Percentiles rank a stretch among this genome's conserved stretches.
Conservation (phyloP, 257 asterid species). For the Solanum infundibuliforme region DNA sequence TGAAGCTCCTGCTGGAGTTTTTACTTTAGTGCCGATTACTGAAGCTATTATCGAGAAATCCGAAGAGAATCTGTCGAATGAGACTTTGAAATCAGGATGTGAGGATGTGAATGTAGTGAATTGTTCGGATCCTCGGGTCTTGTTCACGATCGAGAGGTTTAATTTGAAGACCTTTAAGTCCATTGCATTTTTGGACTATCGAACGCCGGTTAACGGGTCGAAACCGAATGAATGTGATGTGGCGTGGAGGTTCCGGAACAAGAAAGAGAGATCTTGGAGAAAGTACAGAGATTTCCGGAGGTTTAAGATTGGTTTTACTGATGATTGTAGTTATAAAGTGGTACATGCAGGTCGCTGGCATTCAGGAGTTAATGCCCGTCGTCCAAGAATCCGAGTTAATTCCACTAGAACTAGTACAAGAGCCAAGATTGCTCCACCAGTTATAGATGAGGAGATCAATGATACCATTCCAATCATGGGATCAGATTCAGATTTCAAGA, state of each 20-base stretch:
- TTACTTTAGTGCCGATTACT: conserved; percentile 26
- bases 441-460: conserved; percentile 74
- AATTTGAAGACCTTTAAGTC: conserved; percentile 64
- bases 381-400: conserved; percentile 29
- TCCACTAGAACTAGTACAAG: conserved; percentile 20
- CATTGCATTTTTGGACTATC: conserved; percentile 61
- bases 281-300: conserved; percentile 92
- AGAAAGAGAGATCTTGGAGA: conserved; percentile 88
- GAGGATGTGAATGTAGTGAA: conserved; percentile 47
- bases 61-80: conserved; percentile 33
- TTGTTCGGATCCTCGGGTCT: conserved; percentile 74
- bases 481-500: conserved; percentile 59
- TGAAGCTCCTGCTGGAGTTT: conserved; percentile 22
- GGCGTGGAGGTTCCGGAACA: conserved; percentile 87
- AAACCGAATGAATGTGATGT: conserved; percentile 80
- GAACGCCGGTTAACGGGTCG: conserved; percentile 73
- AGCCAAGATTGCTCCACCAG: conserved; percentile 23
- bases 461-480: conserved; percentile 74
- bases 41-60: conserved; percentile 56
- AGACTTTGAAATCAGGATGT: conserved; percentile 47
- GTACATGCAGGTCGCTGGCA: conserved; percentile 73
- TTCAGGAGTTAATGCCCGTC: conserved; percentile 87
- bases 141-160: conserved; percentile 60
- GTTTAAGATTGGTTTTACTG: conserved; percentile 57
- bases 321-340: conserved; percentile 66